Evolutionary conservation across 2,329 filamentous ascomycete genomes (phyloP), one percentile per base, ranked within the genome.

Genomic region (Dryadomyces quercus-mongolicae): DNA sequence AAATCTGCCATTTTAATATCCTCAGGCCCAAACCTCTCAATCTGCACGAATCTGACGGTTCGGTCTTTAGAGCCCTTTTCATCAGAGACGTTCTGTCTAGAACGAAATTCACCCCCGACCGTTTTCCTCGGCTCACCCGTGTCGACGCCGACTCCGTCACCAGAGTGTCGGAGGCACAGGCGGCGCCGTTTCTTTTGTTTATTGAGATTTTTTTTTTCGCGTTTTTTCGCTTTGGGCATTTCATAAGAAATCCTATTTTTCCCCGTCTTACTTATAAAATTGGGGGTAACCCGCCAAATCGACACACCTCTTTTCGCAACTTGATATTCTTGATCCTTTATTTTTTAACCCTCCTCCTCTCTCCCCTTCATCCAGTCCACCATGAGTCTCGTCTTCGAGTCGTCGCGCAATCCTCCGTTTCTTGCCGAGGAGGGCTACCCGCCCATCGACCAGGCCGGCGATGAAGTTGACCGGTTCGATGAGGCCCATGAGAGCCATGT

Each of bases 361-460:
- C n/a, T 34, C 34, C 9, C n/a, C 44, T n/a, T 31, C 8, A n/a
- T 21, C 5, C n/a, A 3, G 18, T n/a, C 4, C 22, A 54, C 46
- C 12, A 62, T 62, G 61, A 60, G 59, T 49, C 56, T 62, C 43
- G 58, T 58, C 2, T 61, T 60, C 38, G 61, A 62, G 51, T 52
- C 57, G 43, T 54, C 57, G 2, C 49, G 57, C 18, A 58, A 56
- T 9, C 52, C 52, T 12, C 50, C 55, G 22, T 60, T 59, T 43
- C 53, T 60, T 6, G 52, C 49, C 18, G 60, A 62, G 22, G 61
- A 61, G 16, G 57, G 54, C 49, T 62, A 62, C 22, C 59, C 59
- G 18, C 56, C 58, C n/a, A 61, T 62, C 45, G 61, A 60, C 51
- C 55, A 60, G 45, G 51, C 55, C n/a, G 53, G 54, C 43, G 59